Evolutionary conservation across 345 rosid species (phyloP).

Genomic region (Eucalyptus shirleyi): DNA sequence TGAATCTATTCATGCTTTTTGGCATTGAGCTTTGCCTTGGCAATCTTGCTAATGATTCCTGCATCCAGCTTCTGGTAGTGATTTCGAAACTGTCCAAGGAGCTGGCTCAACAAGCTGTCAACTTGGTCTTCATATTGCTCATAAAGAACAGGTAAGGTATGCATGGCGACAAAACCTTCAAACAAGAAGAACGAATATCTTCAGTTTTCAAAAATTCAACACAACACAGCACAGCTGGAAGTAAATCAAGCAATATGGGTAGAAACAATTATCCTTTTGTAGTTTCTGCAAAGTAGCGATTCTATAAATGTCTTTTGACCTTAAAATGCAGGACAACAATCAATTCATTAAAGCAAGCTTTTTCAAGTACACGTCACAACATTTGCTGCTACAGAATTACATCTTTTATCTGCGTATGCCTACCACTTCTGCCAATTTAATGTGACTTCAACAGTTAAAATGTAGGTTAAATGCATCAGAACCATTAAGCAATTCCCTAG

Average conservation of each 20-base stretch:
- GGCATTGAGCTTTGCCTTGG: conserved; percentile 40
- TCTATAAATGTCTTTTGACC: background rate
- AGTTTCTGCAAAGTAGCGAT: background rate
- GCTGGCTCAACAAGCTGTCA: conserved; percentile 40
- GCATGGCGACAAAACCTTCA: conserved; percentile 80
- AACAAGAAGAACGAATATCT: background rate
- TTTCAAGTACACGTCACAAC: background rate
- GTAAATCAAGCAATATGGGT: background rate
- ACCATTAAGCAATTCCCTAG: background rate
- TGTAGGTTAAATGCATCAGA: background rate
- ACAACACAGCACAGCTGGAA: background rate
- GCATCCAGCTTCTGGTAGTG: conserved; percentile 47
- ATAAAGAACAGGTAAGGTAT: conserved; percentile 78
- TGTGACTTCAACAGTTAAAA: background rate
- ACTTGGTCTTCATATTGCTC: conserved; percentile 78
- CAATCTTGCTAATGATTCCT: conserved; percentile 50
- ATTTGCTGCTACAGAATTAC: background rate
- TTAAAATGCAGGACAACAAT: background rate
- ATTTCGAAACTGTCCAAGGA: conserved; percentile 47
- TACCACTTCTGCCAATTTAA: background rate
- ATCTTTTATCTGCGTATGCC: background rate
- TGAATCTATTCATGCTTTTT: conserved; percentile 50
- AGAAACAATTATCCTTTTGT: background rate
- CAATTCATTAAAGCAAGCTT: background rate
- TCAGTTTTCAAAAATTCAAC: background rate